Percentiles rank a stretch among this genome's conserved stretches.
Evolutionary conservation across 2,329 filamentous ascomycete species (phyloP).

Genomic region (Basipetospora chlamydospora): DNA sequence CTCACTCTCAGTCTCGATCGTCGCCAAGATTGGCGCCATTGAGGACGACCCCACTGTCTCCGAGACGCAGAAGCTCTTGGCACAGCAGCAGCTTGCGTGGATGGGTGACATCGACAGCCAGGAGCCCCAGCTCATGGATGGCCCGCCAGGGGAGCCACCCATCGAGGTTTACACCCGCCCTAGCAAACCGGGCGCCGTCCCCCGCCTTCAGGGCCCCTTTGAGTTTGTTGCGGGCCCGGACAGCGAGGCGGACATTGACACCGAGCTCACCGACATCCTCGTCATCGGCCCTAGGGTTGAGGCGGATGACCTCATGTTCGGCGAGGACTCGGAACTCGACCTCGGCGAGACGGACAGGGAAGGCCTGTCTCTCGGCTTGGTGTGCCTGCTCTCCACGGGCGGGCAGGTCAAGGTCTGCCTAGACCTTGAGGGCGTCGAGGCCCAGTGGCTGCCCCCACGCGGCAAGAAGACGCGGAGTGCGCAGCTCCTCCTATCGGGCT

Average conservation of each 20-base stretch:
- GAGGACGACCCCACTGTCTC: constrained; percentile 44
- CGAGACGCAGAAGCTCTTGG: constrained; percentile 37
- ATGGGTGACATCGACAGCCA: constrained; percentile 52
- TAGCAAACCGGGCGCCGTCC: constrained; percentile 39
- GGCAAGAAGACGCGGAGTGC: too few species aligned
- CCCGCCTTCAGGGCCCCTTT: constrained; percentile 49
- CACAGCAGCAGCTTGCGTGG: constrained; percentile 52
- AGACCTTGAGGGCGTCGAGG: constrained; percentile 46
- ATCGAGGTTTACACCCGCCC: constrained; percentile 44
- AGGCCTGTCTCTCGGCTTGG: constrained; percentile 42
- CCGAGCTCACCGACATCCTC: constrained; percentile 44
- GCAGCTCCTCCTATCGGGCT: constrained; percentile 23
- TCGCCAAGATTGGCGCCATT: constrained; percentile 52
- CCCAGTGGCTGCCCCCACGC: constrained; percentile 49
- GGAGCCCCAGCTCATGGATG: constrained; percentile 41
- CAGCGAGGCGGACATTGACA: constrained; percentile 41
- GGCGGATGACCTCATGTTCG: constrained; percentile 44
- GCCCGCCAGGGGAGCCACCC: constrained; percentile 29
- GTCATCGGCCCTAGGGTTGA: constrained; percentile 49
- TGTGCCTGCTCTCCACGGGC: constrained; percentile 46
- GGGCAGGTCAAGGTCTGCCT: constrained; percentile 48
- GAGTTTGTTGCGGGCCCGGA: constrained; percentile 39
- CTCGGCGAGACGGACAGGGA: constrained; percentile 41
- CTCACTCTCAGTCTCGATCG: constrained; percentile 68
- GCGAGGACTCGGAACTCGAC: constrained; percentile 49